Base-by-base conservation (phyloP, 2,329 filamentous ascomycete genomes). In the Exophiala aquamarina region DNA sequence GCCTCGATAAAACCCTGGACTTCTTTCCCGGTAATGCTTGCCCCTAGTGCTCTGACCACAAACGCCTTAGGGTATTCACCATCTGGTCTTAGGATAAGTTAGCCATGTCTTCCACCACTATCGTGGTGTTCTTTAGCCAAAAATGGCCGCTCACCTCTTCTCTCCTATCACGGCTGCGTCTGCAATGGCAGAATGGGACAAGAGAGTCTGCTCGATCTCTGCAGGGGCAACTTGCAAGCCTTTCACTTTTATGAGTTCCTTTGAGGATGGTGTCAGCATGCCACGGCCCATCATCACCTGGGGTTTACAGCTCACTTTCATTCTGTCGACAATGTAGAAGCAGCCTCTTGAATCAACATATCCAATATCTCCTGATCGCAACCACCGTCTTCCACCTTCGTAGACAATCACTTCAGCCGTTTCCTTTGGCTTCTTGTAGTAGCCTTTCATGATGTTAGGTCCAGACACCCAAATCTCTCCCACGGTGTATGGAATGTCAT, bases 301-400 rank as follows among this genome's bases (percentile, higher is more conserved):
- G 11, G 23, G 23, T 26, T 26, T 6, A 26, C 23, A 26, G 11
- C 19, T 47, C 41, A 28, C 44, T 37, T 47, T 87, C 11, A 86
- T 69, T 3, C 88, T 81, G 62, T 93, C 89, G 0, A 88, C 90
- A 60, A 92, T 87, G 69, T 82, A 92, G 53, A 90, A 84, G 59
- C 91, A 86, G 11, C 85, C 85, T 29, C 47, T 23, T 14, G 41
- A 28, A 23, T 83, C 41, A 11, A 29, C 34, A 11, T 61, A 52
- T 2, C 48, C 61, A 7, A 49, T 35, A 45, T 63, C 60, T 4
- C 61, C 61, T 4, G 64, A 65, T 8, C 47, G 55, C 42, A 65
- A 63, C 64, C 63, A 66, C 74, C 76, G 56, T 89, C 83, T 17
- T 7, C 64, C 61, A 40, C 65, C 62, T 4, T 41, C 41, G 15